A percentile compares a stretch with the other conserved stretches of the same genome.
These are phyloP conservation scores for Penicillium hesseltinei DNA, from an alignment of 2,329 filamentous ascomycete genomes.

Conservation along the genomic window DNA sequence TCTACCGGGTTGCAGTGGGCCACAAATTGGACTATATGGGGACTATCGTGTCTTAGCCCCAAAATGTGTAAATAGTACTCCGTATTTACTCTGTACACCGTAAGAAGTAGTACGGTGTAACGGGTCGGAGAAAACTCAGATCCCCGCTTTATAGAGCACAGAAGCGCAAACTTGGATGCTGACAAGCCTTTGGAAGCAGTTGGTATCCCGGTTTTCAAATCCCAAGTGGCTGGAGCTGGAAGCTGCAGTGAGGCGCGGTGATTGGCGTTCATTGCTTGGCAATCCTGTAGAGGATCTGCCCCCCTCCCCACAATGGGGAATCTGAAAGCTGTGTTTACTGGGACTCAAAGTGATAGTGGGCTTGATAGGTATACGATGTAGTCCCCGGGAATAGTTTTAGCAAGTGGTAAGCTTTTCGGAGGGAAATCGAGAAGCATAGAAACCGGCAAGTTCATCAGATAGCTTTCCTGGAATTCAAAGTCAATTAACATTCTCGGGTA, in stretches of 20 bases:
- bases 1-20: not conserved
- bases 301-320: slow-evolving; percentile 12
- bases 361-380: not conserved
- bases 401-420: slow-evolving; percentile 7
- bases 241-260: slow-evolving; percentile 2
- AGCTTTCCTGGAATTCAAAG: slow-evolving; percentile 15
- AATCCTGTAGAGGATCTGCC: slow-evolving; percentile 9
- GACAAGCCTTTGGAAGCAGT: slow-evolving; percentile 4
- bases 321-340: not conserved
- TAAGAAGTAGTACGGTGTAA: not conserved
- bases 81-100: not conserved
- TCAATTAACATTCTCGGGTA: slow-evolving; percentile 10
- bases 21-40: not conserved
- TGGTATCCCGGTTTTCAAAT: not conserved
- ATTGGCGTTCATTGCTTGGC: slow-evolving; percentile 13
- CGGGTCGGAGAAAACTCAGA: slow-evolving; percentile 8
- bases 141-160: not conserved
- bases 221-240: not conserved
- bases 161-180: not conserved
- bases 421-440: not conserved
- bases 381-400: not conserved
- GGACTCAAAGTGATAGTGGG: not conserved
- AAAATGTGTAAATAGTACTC: not conserved
- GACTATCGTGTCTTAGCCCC: not conserved
- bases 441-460: not conserved